Evolutionary conservation across 352 stramenopile species (phyloP), one percentile per base, ranked within the genome.

Genomic region (Phytophthora cryptogea): DNA sequence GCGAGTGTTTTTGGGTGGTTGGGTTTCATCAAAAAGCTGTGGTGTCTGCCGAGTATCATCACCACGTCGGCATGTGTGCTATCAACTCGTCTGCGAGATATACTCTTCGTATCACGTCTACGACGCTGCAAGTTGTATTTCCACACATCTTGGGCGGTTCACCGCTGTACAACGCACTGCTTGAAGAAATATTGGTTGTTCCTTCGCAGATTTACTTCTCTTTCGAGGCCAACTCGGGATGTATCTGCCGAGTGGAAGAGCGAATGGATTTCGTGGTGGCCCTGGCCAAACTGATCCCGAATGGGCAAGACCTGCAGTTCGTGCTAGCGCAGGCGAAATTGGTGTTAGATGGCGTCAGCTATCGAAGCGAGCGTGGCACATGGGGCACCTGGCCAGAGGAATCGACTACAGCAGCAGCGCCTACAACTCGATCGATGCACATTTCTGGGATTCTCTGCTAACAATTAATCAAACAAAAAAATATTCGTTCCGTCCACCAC

Each of bases 181-280:
- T 57, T 3, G 32, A 28, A 13, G 9, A 43, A 8, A 16, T 46
- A 13, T 4, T 57, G 30, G 11, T 36, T 2, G 55, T 57, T 32
- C 27, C 36, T n/a, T 52, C 55, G 4, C 45, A 57, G 4, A 13
- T 63, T 7, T 32, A 30, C 20, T 63, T 63, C 40, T 45, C 23
- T 7, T 63, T 17, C n/a, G 31, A 42, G 7, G 40, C 7, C 6
- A n/a, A 33, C n/a, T 35, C 28, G 16, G 55, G 30, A 1, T 45
- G 28, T 1, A 46, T 63, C n/a, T 57, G 13, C 8, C 31, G 39
- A 8, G 23, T 63, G 17, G 46, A 46, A 8, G 55, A 63, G 39
- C 55, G 31, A 10, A 53, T 63, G 46, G 46, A 41, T 23, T 30
- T 63, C 9, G 39, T 4, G 2, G 31, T 16, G 8, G 55, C 45